These are phyloP conservation scores for Asterochloris erici DNA, from an alignment of 139 green algal genomes.

Conservation along the genomic window DNA sequence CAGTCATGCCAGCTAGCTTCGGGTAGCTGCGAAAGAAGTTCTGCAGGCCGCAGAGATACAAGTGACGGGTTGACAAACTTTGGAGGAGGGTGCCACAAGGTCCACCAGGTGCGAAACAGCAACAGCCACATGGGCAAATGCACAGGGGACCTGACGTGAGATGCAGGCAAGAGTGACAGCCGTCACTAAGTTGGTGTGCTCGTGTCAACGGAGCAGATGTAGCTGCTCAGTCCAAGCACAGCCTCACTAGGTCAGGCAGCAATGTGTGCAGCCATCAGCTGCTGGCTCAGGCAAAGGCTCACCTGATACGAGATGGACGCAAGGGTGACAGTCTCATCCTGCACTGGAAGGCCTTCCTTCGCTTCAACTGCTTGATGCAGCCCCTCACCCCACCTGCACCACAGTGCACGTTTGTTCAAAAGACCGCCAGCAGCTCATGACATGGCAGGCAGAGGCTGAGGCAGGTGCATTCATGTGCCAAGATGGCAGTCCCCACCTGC, in stretches of 20 bases:
- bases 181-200: background rate
- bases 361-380: slow-evolving; percentile 87
- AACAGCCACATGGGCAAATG: background rate
- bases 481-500: too few relatives aligned
- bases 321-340: slow-evolving; percentile 94
- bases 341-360: slow-evolving; percentile 94
- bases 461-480: too few relatives aligned
- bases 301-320: slow-evolving; percentile 95
- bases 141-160: background rate
- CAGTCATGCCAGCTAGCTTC: slow-evolving; percentile 85
- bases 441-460: too few relatives aligned
- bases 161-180: background rate
- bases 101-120: background rate
- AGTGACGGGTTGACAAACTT: too few relatives aligned
- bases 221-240: background rate
- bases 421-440: too few relatives aligned
- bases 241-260: background rate
- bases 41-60: background rate
- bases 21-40: slow-evolving; percentile 68
- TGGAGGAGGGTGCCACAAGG: too few relatives aligned
- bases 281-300: background rate
- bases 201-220: background rate
- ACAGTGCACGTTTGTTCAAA: background rate
- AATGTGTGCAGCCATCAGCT: background rate
- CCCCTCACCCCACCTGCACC: slow-evolving; percentile 26